These are phyloP conservation scores for Oehlia diaphana DNA, from an alignment of 192 early-diverging fungal species.

Conservation along the genomic window DNA sequence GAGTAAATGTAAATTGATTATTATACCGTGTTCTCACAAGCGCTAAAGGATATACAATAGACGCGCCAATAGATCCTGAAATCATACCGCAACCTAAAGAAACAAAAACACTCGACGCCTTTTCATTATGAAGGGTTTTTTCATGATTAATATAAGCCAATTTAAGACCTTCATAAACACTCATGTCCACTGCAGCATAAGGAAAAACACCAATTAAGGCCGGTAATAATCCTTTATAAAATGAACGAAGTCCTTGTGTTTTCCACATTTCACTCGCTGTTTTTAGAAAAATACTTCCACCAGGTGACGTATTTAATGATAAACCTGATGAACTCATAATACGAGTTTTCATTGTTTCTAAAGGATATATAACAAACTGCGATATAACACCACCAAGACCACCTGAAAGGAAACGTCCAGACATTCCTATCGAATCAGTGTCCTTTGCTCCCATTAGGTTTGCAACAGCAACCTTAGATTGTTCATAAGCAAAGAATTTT, in stretches of 20 bases:
- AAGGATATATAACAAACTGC: constrained; percentile 74
- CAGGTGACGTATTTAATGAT: neutral
- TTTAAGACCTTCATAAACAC: constrained; percentile 73
- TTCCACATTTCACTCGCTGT: constrained; percentile 63
- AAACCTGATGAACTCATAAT: constrained; percentile 65
- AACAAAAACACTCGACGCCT: constrained; percentile 47
- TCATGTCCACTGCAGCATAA: constrained; percentile 74
- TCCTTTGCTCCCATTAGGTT: constrained; percentile 25
- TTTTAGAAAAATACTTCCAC: neutral
- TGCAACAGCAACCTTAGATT: constrained; percentile 50
- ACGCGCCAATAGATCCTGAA: constrained; percentile 65
- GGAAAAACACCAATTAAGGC: constrained; percentile 74
- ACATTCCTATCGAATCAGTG: constrained; percentile 46
- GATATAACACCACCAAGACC: constrained; percentile 69
- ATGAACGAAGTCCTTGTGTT: constrained; percentile 59
- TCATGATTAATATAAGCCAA: constrained; percentile 54
- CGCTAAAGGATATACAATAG: constrained; percentile 72
- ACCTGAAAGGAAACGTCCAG: constrained; percentile 67
- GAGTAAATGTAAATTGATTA: neutral
- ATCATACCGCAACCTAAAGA: constrained; percentile 67
- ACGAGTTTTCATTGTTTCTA: constrained; percentile 76
- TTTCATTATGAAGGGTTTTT: constrained; percentile 33
- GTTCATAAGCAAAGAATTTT: constrained; percentile 77
- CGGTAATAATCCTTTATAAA: constrained; percentile 63
- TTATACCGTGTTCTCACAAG: constrained; percentile 71